Percentiles rank a stretch among this genome's conserved stretches.
These are phyloP conservation scores for Fusarium sarcochroum DNA, from an alignment of 2,329 filamentous ascomycete species.

Conservation along the genomic window DNA sequence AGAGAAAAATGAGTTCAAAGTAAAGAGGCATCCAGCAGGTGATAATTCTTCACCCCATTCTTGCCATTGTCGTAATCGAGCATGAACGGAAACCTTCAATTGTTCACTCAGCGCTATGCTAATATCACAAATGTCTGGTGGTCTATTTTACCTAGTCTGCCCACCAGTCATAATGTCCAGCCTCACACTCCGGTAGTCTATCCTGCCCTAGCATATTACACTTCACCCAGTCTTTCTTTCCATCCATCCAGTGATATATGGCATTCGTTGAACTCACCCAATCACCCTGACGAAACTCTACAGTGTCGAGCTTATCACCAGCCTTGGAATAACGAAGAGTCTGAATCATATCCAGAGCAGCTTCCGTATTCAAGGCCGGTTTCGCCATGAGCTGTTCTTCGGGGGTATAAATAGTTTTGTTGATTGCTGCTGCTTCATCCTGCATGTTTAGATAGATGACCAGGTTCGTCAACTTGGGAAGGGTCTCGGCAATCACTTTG, in stretches of 20 bases:
- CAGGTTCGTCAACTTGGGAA: constrained; percentile 8
- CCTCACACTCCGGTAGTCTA: background rate
- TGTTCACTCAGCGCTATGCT: too few relatives aligned
- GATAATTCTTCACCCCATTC: too few relatives aligned
- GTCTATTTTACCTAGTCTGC: too few relatives aligned
- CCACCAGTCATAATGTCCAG: background rate
- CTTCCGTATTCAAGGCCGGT: background rate
- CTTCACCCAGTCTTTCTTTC: background rate
- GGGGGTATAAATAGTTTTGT: fast-evolving
- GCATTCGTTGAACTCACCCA: background rate
- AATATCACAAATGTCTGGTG: too few relatives aligned
- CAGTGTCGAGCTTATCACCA: background rate
- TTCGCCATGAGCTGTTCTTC: fast-evolving
- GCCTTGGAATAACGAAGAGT: background rate
- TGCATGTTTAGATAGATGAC: constrained; percentile 10
- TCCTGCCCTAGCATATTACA: background rate
- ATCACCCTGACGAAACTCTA: background rate
- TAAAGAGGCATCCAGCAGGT: too few relatives aligned
- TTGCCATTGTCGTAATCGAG: too few relatives aligned
- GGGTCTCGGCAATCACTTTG: background rate
- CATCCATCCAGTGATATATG: background rate
- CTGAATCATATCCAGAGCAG: background rate
- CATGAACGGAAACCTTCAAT: too few relatives aligned
- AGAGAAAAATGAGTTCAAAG: too few relatives aligned
- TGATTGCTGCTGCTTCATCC: background rate